phyloP scores from a whole-genome alignment of 1,139 yeast genomes.

The Hyphopichia burtonii region DNA sequence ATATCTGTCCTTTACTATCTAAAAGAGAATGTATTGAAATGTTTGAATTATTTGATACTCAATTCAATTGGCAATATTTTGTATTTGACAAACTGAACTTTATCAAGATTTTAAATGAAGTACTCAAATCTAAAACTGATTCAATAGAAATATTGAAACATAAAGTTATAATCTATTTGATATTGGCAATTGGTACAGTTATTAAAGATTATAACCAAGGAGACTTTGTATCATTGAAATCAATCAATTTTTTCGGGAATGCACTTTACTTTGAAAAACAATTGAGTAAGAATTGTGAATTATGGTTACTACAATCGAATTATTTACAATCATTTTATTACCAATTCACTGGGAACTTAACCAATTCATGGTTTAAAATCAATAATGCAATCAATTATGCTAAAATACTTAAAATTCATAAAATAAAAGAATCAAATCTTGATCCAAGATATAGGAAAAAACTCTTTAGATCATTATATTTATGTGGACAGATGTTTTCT shows the following conservation, averaged over 20 bases:
- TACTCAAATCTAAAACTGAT: neutral
- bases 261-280: slow-evolving; percentile 6
- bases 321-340: neutral
- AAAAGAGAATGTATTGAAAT: neutral
- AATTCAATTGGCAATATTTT: neutral
- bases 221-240: neutral
- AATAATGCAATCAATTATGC: neutral
- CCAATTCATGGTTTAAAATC: neutral
- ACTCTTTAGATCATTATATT: neutral
- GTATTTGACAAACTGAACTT: neutral
- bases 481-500: neutral
- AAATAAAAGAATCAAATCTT: neutral
- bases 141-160: neutral
- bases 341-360: neutral
- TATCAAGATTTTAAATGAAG: neutral
- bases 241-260: slow-evolving; percentile 6
- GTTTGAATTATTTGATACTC: neutral
- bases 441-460: neutral
- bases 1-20: neutral
- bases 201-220: neutral
- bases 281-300: neutral
- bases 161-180: slow-evolving; percentile 10
- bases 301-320: neutral
- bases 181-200: slow-evolving; percentile 3
- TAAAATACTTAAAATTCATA: neutral